Base-by-base conservation (phyloP, 2,329 filamentous ascomycete species). In the Cercospora sp. region DNA sequence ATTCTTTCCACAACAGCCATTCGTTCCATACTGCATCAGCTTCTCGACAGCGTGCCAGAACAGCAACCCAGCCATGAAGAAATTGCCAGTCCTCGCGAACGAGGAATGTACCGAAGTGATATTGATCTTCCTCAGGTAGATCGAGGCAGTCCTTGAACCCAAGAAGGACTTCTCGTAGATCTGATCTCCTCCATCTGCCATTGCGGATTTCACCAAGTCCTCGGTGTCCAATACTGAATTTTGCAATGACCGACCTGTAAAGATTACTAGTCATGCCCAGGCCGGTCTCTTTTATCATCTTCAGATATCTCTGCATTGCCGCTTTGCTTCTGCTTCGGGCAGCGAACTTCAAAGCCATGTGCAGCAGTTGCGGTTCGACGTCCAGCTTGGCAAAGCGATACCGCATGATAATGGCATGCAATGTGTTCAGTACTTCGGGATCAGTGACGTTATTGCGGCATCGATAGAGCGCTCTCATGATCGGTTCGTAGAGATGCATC, bases 141-240 rank as follows among this genome's bases (percentile, higher is more conserved):
- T 74, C 66, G 34, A 63, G 57, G 49, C 69, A 70, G 40, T 76
- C 75, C 16, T 77, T 71, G 59, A 79, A 80, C 0, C 79, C 79
- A 5, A 72, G 73, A 16, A 80, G 71, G 3, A 80, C 78, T 66
- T 79, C 74, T 30, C 78, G 61, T 7, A 80, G 73, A n/a, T 80
- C 77, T 5, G 67, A 43, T 60, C 74, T 70, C 49, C 68, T 71
- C 79, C 79, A 80, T 10, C 77, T 73, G 2, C 79, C 79, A 49
- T 80, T 80, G 0, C 79, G 71, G 18, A 80, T 79, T 68, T 80
- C 79, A 26, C 79, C 79, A 16, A 77, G 67, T 3, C 79, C 78
- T 5, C 76, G 70, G 32, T 71, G 67, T 0, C 79, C 78, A 61
- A 80, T 78, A n/a, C 75, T 77, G 69, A 73, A 80, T 61, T 80